A percentile compares a stretch with the other conserved stretches of the same genome.
Evolutionary conservation across 192 early-diverging fungal genomes (phyloP).

Genomic region (Mortierella antarctica): DNA sequence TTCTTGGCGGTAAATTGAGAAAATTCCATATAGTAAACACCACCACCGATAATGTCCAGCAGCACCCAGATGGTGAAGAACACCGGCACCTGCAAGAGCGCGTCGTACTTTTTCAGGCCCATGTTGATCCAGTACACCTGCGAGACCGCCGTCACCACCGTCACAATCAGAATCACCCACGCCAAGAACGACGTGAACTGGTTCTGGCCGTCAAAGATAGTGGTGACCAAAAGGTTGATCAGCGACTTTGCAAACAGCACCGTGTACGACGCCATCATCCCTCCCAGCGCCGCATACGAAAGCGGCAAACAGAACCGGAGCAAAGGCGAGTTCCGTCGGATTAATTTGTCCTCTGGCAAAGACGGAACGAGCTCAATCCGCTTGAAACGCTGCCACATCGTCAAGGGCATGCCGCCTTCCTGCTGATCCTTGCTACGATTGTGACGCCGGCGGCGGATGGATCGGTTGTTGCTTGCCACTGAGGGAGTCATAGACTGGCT

Average conservation of each 20-base stretch:
- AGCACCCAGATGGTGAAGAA: slow-evolving; percentile 87
- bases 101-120: slow-evolving; percentile 83
- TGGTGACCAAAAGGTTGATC: slow-evolving; percentile 74
- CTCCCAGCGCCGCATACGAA: slow-evolving; percentile 78
- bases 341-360: slow-evolving; percentile 54
- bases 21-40: slow-evolving; percentile 86
- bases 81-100: slow-evolving; percentile 83
- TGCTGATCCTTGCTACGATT: slow-evolving; percentile 4
- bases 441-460: slow-evolving; percentile 6
- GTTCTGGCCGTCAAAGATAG: slow-evolving; percentile 75
- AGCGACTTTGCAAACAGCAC: slow-evolving; percentile 87
- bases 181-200: slow-evolving; percentile 74
- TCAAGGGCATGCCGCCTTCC: slow-evolving; percentile 1
- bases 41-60: slow-evolving; percentile 85
- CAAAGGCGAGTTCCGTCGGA: slow-evolving; percentile 54
- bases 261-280: slow-evolving; percentile 81
- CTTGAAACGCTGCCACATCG: slow-evolving; percentile 20
- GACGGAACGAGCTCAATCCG: slow-evolving; percentile 55
- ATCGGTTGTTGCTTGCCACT: slow-evolving; percentile 7
- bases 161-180: slow-evolving; percentile 77
- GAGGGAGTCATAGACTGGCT: slow-evolving; percentile 16
- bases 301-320: slow-evolving; percentile 74
- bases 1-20: slow-evolving; percentile 67
- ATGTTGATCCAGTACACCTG: slow-evolving; percentile 91
- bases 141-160: slow-evolving; percentile 77